Evolutionary conservation across 768 basidiomycete species (phyloP).

Genomic region (Termitomyces sp.): DNA sequence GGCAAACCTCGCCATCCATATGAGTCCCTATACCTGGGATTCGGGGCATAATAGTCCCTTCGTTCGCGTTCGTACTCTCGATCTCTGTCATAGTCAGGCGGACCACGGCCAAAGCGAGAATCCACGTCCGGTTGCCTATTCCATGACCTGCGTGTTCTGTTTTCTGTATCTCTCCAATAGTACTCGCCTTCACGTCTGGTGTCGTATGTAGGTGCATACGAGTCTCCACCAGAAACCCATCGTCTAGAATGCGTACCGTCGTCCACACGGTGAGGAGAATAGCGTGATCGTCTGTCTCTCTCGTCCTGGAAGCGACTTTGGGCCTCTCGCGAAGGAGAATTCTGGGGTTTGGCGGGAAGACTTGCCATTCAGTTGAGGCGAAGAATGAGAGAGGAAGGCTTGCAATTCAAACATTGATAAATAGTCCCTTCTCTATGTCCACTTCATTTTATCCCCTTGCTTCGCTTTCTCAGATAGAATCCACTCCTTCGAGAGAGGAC

Average conservation of each 20-base stretch:
- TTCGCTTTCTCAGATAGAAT: constrained; percentile 69
- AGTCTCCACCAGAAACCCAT: constrained; percentile 19
- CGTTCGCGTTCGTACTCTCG: constrained; percentile 22
- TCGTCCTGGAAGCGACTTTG: constrained; percentile 19
- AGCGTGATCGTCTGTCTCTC: constrained; percentile 22
- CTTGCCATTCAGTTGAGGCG: constrained; percentile 25
- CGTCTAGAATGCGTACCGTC: constrained; percentile 6
- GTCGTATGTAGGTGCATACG: constrained; percentile 25
- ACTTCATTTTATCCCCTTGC: constrained; percentile 75
- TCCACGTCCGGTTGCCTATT: constrained; percentile 13
- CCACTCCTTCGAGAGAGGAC: constrained; percentile 78
- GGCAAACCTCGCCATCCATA: constrained; percentile 12
- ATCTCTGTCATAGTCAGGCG: constrained; percentile 14
- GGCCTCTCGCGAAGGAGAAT: constrained; percentile 3
- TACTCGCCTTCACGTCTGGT: constrained; percentile 18
- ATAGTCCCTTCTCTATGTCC: constrained; percentile 27
- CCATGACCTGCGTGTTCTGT: constrained; percentile 8
- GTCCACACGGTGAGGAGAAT: constrained; percentile 10
- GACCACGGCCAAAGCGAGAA: constrained; percentile 1
- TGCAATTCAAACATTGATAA: constrained; percentile 10
- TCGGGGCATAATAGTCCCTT: constrained; percentile 3
- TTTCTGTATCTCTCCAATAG: constrained; percentile 1
- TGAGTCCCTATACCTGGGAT: constrained; percentile 18
- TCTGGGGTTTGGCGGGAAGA: constrained; percentile 34
- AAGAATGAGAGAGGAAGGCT: background rate